Base-by-base conservation (phyloP, 129 eudicot species). In the Solidago caesia region DNA sequence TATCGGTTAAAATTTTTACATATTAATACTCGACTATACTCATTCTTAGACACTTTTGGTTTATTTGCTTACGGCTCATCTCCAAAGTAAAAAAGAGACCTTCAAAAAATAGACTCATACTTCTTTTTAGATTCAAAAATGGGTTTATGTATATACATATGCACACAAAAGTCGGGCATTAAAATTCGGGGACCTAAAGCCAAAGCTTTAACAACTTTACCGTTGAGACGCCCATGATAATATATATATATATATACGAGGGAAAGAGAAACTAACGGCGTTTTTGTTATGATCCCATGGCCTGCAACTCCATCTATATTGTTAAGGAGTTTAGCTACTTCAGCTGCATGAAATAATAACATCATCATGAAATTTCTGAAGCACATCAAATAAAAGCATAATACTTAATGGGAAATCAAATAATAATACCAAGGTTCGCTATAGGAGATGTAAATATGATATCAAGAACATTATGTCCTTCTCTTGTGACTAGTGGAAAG, bases 371-470 rank as follows among this genome's bases (percentile, higher is more conserved):
- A 72, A 53, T 47, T 70, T 13, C n/a, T n/a, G 3, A 55, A 75
- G 27, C 59, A 44, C 75, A 14, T 16, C 13, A 16, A 69, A 48
- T 5, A 53, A 75, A 66, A 52, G 60, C 58, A 63, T 15, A 62
- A 8, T 53, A 63, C 21, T 65, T 63, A 61, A 21, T n/a, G 74
- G 4, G n/a, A 45, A 55, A 72, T 21, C 57, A 45, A 49, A 74
- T 56, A 59, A 6, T n/a, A 42, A 86, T 57, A 62, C 93, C 93
- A 59, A 88, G 93, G 81, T 67, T 85, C 29, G 48, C 44, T 69
- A 85, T 85, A 4, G 93, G 93, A 71, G 93, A 83, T 44, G 93
- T 88, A 78, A 88, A 88, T 72, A 88, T 85, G 66, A 88, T 79
- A 83, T 88, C 89, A 15, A 88, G 89, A 75, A 85, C 72, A 68